Conservation (phyloP, 2,329 filamentous ascomycete genomes). For the Ilyonectria robusta region DNA sequence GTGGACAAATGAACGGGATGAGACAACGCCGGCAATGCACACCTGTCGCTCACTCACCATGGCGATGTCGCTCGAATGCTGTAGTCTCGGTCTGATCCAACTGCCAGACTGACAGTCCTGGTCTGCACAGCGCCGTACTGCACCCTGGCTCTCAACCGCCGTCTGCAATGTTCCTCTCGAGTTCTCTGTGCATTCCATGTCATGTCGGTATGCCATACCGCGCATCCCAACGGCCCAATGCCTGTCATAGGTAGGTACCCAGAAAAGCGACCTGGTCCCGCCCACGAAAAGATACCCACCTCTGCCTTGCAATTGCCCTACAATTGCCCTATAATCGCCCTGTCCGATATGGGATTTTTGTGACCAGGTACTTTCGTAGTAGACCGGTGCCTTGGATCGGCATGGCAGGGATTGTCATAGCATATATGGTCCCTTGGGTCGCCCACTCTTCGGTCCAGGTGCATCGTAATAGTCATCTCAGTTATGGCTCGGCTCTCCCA, state of each 20-base stretch:
- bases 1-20: slow-evolving; percentile 1
- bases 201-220: slow-evolving; percentile 17
- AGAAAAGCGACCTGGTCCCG: background rate
- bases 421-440: slow-evolving; percentile 13
- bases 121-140: slow-evolving; percentile 4
- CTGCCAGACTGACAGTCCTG: slow-evolving; percentile 3
- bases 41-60: background rate
- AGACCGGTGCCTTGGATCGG: slow-evolving; percentile 24
- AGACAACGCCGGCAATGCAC: slow-evolving; percentile 16
- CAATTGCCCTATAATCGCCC: background rate
- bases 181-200: slow-evolving; percentile 9
- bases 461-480: slow-evolving; percentile 26
- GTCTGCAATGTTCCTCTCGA: slow-evolving; percentile 13
- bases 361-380: background rate
- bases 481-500: slow-evolving; percentile 26
- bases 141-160: background rate
- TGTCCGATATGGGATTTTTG: slow-evolving; percentile 11
- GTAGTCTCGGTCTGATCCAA: slow-evolving; percentile 8
- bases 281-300: background rate
- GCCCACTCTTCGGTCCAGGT: slow-evolving; percentile 7
- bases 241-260: slow-evolving; percentile 5
- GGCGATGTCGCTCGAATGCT: background rate
- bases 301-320: background rate
- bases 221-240: slow-evolving; percentile 11
- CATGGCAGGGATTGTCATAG: slow-evolving; percentile 31